These are phyloP conservation scores for Fusarium sterilihyphosum DNA, from an alignment of 2,329 filamentous ascomycete genomes.

Conservation along the genomic window DNA sequence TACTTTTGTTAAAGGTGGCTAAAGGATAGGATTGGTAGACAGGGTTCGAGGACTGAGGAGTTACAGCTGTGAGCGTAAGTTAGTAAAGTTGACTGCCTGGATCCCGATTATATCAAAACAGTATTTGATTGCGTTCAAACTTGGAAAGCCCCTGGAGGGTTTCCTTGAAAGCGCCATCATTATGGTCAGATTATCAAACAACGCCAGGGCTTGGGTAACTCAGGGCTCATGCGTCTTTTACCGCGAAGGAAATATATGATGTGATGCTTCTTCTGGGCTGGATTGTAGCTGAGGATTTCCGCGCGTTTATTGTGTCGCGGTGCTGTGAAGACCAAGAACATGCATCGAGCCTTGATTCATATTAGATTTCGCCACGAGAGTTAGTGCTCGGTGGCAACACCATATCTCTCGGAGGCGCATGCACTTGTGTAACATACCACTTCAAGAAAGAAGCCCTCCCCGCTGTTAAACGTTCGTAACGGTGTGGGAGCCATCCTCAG, in stretches of 20 bases:
- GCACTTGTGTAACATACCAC: neutral
- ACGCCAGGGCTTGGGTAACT: neutral
- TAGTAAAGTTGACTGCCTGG: neutral
- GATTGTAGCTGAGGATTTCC: neutral
- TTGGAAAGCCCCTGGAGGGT: neutral
- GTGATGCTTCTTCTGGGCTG: neutral
- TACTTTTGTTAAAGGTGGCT: neutral
- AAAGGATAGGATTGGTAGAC: neutral
- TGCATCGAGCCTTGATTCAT: neutral
- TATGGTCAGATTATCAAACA: neutral
- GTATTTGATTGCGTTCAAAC: neutral
- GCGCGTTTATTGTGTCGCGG: neutral
- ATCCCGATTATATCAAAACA: neutral
- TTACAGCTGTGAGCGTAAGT: neutral
- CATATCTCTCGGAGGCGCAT: neutral
- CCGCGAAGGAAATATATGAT: fast-evolving
- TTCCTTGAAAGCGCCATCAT: neutral
- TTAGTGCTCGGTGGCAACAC: neutral
- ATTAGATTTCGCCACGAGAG: neutral
- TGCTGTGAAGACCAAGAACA: neutral
- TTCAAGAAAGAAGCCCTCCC: neutral
- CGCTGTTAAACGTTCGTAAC: neutral
- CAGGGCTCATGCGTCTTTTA: neutral
- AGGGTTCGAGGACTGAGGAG: neutral
- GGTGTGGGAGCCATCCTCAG: neutral